Evolutionary conservation across 768 basidiomycete species (phyloP), one percentile per base, ranked within the genome.

Genomic region (Leccinum aurantiacum): DNA sequence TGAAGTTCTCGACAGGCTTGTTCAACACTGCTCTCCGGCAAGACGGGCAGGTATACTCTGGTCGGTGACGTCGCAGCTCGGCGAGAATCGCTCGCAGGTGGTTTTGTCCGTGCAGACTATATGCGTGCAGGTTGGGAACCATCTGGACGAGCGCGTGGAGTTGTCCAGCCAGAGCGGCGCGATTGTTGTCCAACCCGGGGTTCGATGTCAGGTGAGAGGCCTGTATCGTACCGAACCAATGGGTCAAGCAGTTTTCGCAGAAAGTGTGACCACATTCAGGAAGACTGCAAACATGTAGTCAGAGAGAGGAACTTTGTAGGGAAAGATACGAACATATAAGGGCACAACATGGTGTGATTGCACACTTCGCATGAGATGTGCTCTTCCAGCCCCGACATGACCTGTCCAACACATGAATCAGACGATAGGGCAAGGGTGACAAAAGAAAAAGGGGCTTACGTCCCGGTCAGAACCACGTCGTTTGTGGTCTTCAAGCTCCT

Each of bases 221-320:
- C 54, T 83, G 80, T 1, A 74, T 79, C 3, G 82, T 81, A 54
- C 62, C 72, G 62, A 84, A 81, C 80, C 80, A 81, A 63, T 85
- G 82, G 51, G 78, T 75, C 9, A 91, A 76, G 64, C 73, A 33
- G 33, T 33, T 33, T 33, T 33, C 33, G 33, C 33, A 91, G 67
- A 86, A 90, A 0, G 83, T 82, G 70, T 91, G 89, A 3, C 89
- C 89, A 57, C 89, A 91, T 44, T 79, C 79, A 6, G 82, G 72
- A 22, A 91, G 77, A 6, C 89, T 90, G 64, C 9, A 37, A 14
- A 27, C 22, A 57, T 35, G 35, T 27, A 31, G 44, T 69, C 41
- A 64, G 35, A 19, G 11, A 2, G 11, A 9, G 6, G 35, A 55
- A 9, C 33, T 56, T 46, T 57, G 63, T 56, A 54, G 1, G 25